Evolutionary conservation across 1,139 yeast genomes (phyloP), one percentile per base, ranked within the genome.

Genomic region (Hyphopichia khmerensis): DNA sequence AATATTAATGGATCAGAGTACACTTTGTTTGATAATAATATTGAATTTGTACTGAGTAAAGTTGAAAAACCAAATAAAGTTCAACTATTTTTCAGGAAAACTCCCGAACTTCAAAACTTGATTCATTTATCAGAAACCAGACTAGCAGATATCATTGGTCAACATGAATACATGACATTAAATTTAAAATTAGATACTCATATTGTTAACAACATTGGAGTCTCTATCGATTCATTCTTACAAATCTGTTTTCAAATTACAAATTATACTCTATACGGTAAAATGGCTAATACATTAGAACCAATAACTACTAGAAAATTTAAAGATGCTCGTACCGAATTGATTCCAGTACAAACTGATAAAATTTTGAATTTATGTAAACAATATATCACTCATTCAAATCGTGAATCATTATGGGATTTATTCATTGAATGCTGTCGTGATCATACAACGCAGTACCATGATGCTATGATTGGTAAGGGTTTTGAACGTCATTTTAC

Each of bases 101-200:
- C 84, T 5, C 70, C 69, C 0, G 76, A 70, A 41, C 57, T 73
- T 29, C 64, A 61, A 40, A 65, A 62, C 44, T 67, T 80, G 26
- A 78, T 86, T 27, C 90, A 82, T 60, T 67, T 84, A 33, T 82
- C 90, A 1, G 93, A 86, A 57, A 86, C 91, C 0, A 74, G 90
- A 49, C 66, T 86, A 48, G 85, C 91, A 2, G 95, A 86, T 62
- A 70, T 84, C 50, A 83, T 86, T 41, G 77, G 82, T 49, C 88
- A 85, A 53, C 89, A 85, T 62, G 84, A 82, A 49, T 79, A 78
- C 47, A 68, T 72, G 40, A 75, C 79, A 2, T 52, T 66, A 43
- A 60, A 59, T 36, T 51, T 73, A 41, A 70, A 68, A 48, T 55
- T 79, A 50, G 70, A 72, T 57, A 63, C 78, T 23, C 75, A 67